phyloP scores from a whole-genome alignment of 805 yeast genomes.

The Scheffersomyces spartinae region DNA sequence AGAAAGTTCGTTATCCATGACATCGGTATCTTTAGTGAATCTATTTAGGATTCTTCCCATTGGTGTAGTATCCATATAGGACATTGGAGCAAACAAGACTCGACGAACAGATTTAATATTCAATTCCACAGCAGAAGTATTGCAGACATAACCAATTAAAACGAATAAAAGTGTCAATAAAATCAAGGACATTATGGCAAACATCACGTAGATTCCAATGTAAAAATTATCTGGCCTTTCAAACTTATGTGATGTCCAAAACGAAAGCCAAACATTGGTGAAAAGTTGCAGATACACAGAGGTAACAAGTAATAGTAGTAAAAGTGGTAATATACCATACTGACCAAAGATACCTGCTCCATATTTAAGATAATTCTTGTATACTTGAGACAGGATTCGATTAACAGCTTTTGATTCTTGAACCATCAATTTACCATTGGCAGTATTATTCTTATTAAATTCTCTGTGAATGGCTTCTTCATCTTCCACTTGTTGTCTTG shows the following conservation, averaged over 20 bases:
- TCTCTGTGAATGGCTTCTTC: conserved; percentile 24
- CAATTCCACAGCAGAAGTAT: conserved; percentile 7
- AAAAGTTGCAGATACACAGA: conserved; percentile 4
- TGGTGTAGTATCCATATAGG: conserved; percentile 15
- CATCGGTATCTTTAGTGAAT: conserved; percentile 14
- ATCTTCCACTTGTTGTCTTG: conserved; percentile 12
- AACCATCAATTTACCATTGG: conserved; percentile 2
- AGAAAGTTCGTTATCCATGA: conserved; percentile 13
- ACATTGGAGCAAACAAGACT: conserved; percentile 12
- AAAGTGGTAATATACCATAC: not conserved
- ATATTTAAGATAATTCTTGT: conserved; percentile 1
- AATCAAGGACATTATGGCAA: conserved; percentile 4
- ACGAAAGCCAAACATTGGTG: conserved; percentile 9
- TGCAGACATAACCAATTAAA: conserved; percentile 6
- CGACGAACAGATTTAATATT: conserved; percentile 7
- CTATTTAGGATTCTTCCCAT: conserved; percentile 15
- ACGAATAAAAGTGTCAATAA: conserved; percentile 3
- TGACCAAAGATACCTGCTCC: conserved; percentile 2
- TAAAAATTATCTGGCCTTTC: conserved; percentile 3
- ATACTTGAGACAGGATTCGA: conserved; percentile 1
- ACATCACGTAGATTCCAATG: conserved; percentile 7
- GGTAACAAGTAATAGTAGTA: not conserved
- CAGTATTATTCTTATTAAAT: conserved; percentile 14
- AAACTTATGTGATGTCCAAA: conserved; percentile 7
- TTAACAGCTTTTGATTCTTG: conserved; percentile 1